Evolutionary conservation across 208 protist genomes (phyloP).

Genomic region (Novymonas esmeraldas): DNA sequence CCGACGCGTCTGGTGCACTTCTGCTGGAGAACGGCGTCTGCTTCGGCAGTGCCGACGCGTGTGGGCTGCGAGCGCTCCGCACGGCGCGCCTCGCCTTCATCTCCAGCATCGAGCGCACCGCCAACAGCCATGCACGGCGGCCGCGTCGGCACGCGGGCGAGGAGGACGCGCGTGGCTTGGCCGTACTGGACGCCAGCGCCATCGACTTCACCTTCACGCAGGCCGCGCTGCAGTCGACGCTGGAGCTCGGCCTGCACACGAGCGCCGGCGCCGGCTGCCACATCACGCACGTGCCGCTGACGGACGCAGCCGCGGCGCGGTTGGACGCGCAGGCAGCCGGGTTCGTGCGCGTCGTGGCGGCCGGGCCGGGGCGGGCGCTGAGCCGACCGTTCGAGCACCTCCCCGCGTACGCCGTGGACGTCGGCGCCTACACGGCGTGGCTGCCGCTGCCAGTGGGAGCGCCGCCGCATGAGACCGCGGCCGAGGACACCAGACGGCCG

Average conservation of each 20-base stretch:
- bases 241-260: constrained; percentile 57
- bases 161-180: constrained; percentile 40
- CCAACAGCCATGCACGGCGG: constrained; percentile 29
- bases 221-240: constrained; percentile 52
- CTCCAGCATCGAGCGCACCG: constrained; percentile 43
- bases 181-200: constrained; percentile 69
- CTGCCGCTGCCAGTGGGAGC: constrained; percentile 36
- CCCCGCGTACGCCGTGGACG: constrained; percentile 46
- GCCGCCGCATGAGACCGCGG: background rate
- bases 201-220: constrained; percentile 76
- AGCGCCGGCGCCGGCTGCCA: constrained; percentile 49
- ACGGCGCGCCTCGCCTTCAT: constrained; percentile 69
- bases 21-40: constrained; percentile 75
- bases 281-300: constrained; percentile 66
- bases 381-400: constrained; percentile 47
- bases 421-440: constrained; percentile 64
- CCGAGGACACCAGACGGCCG: too few species aligned
- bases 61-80: constrained; percentile 69
- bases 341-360: constrained; percentile 50
- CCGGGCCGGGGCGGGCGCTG: constrained; percentile 24
- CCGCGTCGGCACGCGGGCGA: constrained; percentile 34
- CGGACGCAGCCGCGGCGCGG: constrained; percentile 32
- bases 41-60: constrained; percentile 44
- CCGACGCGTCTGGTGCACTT: constrained; percentile 12
- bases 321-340: constrained; percentile 40